Base-by-base conservation (phyloP, 192 early-diverging fungal species). In the Linderina pennispora region DNA sequence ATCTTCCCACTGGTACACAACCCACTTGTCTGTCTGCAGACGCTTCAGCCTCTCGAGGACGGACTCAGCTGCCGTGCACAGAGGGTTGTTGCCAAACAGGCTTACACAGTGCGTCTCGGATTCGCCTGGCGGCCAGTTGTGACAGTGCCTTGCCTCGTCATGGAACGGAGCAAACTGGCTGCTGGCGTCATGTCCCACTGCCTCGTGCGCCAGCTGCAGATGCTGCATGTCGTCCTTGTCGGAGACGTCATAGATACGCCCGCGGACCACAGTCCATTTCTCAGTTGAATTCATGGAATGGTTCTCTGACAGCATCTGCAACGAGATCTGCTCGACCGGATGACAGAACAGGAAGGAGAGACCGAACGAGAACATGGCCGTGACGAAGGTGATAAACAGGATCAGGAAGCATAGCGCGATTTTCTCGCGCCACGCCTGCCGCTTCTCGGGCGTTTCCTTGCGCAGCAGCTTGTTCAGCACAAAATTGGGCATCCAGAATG, bases 361-460 rank as follows among this genome's bases (percentile, higher is more conserved):
- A 15, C 54, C 58, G 44, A 63, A 73, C 19, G 57, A 52, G 8
- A 61, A 35, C 39, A 64, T n/a, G 13, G 63, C 59, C 9, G 58
- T 62, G 14, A 40, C 21, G 15, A 25, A 59, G 8, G 68, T 70
- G 18, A 70, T 57, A 14, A 48, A 33, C 3, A 78, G 33, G 32
- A 93, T 93, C 48, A 97, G 79, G 26, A 88, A 71, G 58, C 91
- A 94, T 19, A 89, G 58, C 0, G 87, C 75, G 7, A 89, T 63
- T 48, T 89, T 89, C 49, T 89, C 87, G 40, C 87, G 77, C 87
- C 87, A 89, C 21, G 87, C 87, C 58, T 87, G 85, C 5, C 62
- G 62, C 65, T 82, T 84, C 50, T 81, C 82, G 1, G 55, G 57
- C 40, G 76, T 76, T 34, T 83, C 80, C 41, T 53, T 53, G 28